Conservation (phyloP, 2,329 filamentous ascomycete genomes). For the Aspergillus melleus region DNA sequence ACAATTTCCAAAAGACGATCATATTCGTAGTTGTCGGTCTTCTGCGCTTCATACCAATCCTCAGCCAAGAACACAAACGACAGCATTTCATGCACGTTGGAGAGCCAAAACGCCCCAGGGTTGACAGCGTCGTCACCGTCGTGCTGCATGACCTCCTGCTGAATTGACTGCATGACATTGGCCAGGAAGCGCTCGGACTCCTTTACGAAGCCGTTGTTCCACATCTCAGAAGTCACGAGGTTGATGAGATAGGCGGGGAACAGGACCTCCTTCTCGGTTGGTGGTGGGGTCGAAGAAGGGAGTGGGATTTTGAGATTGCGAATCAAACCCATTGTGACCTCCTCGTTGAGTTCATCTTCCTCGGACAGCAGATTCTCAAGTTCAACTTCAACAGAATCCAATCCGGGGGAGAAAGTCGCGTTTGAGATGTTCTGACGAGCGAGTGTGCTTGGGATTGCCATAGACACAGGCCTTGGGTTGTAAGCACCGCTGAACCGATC, state of each 20-base stretch:
- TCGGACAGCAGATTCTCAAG: constrained; percentile 91
- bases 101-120: constrained; percentile 96
- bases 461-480: constrained; percentile 92
- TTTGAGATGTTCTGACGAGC: constrained; percentile 72
- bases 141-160: constrained; percentile 99
- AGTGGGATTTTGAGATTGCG: constrained; percentile 94
- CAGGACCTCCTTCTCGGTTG: constrained; percentile 96
- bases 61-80: constrained; percentile 99
- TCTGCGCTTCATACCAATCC: constrained; percentile 99
- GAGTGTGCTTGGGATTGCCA: constrained; percentile 68
- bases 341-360: constrained; percentile 93
- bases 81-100: constrained; percentile 99
- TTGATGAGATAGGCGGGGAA: constrained; percentile 99
- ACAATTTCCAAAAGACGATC: constrained; percentile 96
- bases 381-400: constrained; percentile 92
- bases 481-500: constrained; percentile 91
- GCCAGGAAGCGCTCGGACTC: constrained; percentile 98
- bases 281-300: constrained; percentile 80
- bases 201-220: constrained; percentile 99
- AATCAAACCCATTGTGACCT: constrained; percentile 94
- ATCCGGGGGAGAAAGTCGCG: constrained; percentile 73
- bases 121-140: constrained; percentile 97
- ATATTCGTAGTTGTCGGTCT: constrained; percentile 99
- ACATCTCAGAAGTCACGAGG: constrained; percentile 98
- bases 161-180: constrained; percentile 99